Base-by-base conservation (phyloP, 192 early-diverging fungal species). In the Mortierella alpina region DNA sequence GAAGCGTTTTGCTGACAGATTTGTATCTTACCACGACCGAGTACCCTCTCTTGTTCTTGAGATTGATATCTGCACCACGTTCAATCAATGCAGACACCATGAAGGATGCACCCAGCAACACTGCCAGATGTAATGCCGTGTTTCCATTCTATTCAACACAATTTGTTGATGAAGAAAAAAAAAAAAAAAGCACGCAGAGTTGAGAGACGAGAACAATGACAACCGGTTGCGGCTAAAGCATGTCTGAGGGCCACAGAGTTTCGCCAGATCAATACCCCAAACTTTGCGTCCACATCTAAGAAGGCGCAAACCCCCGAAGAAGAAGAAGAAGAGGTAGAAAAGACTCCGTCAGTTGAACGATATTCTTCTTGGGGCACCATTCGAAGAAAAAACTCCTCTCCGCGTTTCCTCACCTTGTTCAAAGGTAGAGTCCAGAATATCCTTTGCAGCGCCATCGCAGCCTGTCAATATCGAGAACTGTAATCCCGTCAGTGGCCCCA, bases 51-150 rank as follows among this genome's bases (percentile, higher is more conserved):
- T 87, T 72, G 82, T 93, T 93, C 55, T 74, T 82, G 13, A 84
- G 44, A 7, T 54, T 76, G 7, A 84, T 69, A 45, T 89, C 86
- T 8, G 91, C 91, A 1, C 92, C 91, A 11, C 90, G 88, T 54
- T 93, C 90, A 47, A 93, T 75, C 48, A 93, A 64, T 4, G 81
- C 74, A n/a, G 81, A 84, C 13, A 92, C 91, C 54, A 92, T 72
- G 8, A 86, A 85, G 23, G 74, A 59, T 0, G 83, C 90, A 9
- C 90, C 91, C 41, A 93, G 59, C 12, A 93, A 67, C 39, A 89
- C 89, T 2, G 92, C 92, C 71, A 93, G 56, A 83, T 93, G 92
- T 39, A 93, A 55, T 13, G 91, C 88, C n/a, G 91, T 92, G 70
- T 93, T 93, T 11, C 89, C 87, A 20, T 86, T 90, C 91, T 92